Percentiles rank a stretch among this genome's conserved stretches.
phyloP scores from a whole-genome alignment of 2,329 filamentous ascomycete species.

The Trichoderma citrinoviride region DNA sequence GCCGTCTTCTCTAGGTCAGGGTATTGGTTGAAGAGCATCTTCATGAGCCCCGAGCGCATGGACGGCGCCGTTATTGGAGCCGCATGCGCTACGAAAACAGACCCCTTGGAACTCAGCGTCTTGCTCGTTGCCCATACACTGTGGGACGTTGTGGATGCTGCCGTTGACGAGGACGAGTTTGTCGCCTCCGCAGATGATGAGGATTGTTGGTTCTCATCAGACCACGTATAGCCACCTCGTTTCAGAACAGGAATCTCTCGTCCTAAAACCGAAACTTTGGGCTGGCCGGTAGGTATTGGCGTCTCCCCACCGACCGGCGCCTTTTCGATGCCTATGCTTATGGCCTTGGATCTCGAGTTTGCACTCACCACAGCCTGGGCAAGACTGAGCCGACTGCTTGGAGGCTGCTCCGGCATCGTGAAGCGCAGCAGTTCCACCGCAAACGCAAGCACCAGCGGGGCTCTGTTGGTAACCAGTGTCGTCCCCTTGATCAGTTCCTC shows the following conservation, averaged over 20 bases:
- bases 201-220: conserved; percentile 14
- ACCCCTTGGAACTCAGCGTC: conserved; percentile 51
- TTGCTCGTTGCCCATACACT: conserved; percentile 50
- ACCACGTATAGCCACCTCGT: conserved; percentile 65
- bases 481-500: conserved; percentile 59
- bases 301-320: conserved; percentile 65
- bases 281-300: conserved; percentile 73
- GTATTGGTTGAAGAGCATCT: conserved; percentile 47
- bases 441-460: conserved; percentile 79
- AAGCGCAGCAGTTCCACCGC: conserved; percentile 69
- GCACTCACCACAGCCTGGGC: conserved; percentile 81
- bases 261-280: conserved; percentile 68
- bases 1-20: conserved; percentile 50
- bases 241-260: conserved; percentile 73
- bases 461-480: conserved; percentile 70
- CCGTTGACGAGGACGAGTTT: conserved; percentile 23
- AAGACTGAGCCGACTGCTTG: conserved; percentile 78
- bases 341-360: conserved; percentile 74
- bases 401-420: conserved; percentile 82
- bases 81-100: conserved; percentile 57
- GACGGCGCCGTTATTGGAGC: conserved; percentile 37
- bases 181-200: neutral
- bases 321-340: conserved; percentile 68
- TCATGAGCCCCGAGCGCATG: conserved; percentile 45
- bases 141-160: conserved; percentile 20